phyloP scores from a whole-genome alignment of 108 stramenopile genomes.

The Conticribra guillardii region DNA sequence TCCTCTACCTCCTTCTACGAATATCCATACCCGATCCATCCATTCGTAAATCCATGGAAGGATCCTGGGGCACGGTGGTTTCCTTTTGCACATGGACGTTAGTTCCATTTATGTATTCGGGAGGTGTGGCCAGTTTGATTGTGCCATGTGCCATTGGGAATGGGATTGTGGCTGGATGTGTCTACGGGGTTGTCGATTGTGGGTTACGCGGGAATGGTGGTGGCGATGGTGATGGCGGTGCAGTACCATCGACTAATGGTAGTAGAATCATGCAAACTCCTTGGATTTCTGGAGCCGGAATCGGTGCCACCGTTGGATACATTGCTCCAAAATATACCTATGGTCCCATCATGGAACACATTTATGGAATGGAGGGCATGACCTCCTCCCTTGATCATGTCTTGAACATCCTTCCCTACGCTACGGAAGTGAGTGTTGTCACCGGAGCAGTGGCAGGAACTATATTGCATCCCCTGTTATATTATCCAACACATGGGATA shows the following conservation, averaged over 20 bases:
- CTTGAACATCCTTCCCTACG: constrained; percentile 37
- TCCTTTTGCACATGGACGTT: constrained; percentile 48
- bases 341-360: constrained; percentile 39
- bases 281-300: constrained; percentile 42
- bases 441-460: constrained; percentile 52
- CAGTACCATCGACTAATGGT: neutral
- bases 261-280: constrained; percentile 20
- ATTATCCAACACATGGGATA: constrained; percentile 49
- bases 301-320: constrained; percentile 50
- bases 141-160: constrained; percentile 52
- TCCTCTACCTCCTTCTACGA: constrained; percentile 38
- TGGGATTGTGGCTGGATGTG: constrained; percentile 42
- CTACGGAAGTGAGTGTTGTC: constrained; percentile 41
- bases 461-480: constrained; percentile 53
- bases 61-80: constrained; percentile 43
- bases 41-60: constrained; percentile 42
- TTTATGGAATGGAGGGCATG: constrained; percentile 49
- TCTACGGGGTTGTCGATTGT: constrained; percentile 36
- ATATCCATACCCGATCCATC: constrained; percentile 35
- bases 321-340: constrained; percentile 44
- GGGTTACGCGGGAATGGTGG: neutral
- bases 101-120: constrained; percentile 43
- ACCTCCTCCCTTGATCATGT: constrained; percentile 22
- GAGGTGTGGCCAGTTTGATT: constrained; percentile 35
- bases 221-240: neutral